Percentiles rank a stretch among this genome's conserved stretches.
phyloP scores from a whole-genome alignment of 2,329 filamentous ascomycete species.

The Chaetomium sp. region DNA sequence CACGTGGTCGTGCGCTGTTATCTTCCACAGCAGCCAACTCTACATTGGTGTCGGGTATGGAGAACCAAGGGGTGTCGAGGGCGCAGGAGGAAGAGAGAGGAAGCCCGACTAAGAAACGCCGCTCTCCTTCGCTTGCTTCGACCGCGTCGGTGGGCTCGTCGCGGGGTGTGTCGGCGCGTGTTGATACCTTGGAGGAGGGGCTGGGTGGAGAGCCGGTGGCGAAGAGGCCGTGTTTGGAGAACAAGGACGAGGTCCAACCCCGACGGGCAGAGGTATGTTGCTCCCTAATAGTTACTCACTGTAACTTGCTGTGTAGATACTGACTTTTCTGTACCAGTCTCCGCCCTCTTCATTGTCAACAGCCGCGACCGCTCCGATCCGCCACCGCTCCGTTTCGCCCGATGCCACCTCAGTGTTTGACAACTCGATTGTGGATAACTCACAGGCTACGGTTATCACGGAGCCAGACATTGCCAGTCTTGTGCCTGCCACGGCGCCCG shows the following conservation, averaged over 20 bases:
- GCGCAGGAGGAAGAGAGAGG: background rate
- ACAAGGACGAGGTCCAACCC: background rate
- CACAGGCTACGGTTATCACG: slow-evolving; percentile 44
- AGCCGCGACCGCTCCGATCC: background rate
- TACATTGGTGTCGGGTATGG: too few relatives aligned
- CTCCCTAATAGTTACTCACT: too few relatives aligned
- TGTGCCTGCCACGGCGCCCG: background rate
- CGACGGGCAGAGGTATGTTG: background rate
- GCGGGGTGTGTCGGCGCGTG: background rate
- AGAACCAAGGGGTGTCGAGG: background rate
- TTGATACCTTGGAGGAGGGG: background rate
- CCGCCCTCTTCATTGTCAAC: slow-evolving; percentile 26
- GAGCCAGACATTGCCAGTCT: slow-evolving; percentile 36
- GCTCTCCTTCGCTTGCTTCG: slow-evolving; percentile 6
- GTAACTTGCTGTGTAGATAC: background rate
- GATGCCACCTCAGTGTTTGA: slow-evolving; percentile 47
- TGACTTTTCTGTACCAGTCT: background rate
- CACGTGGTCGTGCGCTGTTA: background rate
- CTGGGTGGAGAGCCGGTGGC: slow-evolving; percentile 1
- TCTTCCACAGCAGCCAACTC: background rate
- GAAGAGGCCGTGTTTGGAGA: slow-evolving; percentile 14
- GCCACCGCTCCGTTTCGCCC: slow-evolving; percentile 28
- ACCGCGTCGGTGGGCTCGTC: background rate
- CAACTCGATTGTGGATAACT: slow-evolving; percentile 39
- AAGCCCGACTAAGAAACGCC: slow-evolving; percentile 24